Evolutionary conservation across 164 flowering plant species (phyloP).

Genomic region (Malania oleifera): DNA sequence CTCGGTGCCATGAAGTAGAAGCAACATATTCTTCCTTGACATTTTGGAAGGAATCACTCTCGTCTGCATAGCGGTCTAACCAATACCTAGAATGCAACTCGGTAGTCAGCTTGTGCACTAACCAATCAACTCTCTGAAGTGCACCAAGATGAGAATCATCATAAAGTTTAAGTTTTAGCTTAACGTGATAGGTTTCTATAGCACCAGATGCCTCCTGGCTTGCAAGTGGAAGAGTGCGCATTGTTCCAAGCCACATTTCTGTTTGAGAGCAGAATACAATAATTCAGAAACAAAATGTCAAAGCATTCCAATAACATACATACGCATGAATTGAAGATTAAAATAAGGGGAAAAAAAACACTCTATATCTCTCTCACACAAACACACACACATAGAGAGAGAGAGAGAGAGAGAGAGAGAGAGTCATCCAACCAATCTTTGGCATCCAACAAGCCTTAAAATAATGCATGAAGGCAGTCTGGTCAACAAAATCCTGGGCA

Average conservation of each 20-base stretch:
- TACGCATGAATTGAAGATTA: too few relatives aligned
- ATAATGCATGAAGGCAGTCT: conserved; percentile 74
- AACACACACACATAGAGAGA: too few relatives aligned
- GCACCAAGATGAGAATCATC: conserved; percentile 94
- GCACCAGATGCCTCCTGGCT: conserved; percentile 94
- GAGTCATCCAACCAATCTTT: conserved; percentile 63
- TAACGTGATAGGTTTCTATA: conserved; percentile 88
- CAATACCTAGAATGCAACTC: conserved; percentile 90
- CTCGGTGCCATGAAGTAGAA: conserved; percentile 90
- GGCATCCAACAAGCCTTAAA: conserved; percentile 87
- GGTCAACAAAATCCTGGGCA: conserved; percentile 80
- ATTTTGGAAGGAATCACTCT: conserved; percentile 73
- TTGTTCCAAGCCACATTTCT: conserved; percentile 93
- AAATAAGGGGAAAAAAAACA: too few relatives aligned
- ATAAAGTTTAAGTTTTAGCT: conserved; percentile 70
- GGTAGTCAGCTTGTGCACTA: conserved; percentile 87
- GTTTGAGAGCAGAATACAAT: conserved; percentile 3
- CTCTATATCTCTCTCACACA: too few relatives aligned
- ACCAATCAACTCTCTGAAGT: conserved; percentile 91
- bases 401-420: conserved; percentile 6
- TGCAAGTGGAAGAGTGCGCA: conserved; percentile 74
- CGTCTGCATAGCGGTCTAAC: conserved; percentile 93
- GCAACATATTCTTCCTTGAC: conserved; percentile 84
- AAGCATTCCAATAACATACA: too few relatives aligned
- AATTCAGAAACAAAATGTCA: background rate